phyloP scores from a whole-genome alignment of 2,329 filamentous ascomycete genomes.

The Cladosporium sphaerospermum region DNA sequence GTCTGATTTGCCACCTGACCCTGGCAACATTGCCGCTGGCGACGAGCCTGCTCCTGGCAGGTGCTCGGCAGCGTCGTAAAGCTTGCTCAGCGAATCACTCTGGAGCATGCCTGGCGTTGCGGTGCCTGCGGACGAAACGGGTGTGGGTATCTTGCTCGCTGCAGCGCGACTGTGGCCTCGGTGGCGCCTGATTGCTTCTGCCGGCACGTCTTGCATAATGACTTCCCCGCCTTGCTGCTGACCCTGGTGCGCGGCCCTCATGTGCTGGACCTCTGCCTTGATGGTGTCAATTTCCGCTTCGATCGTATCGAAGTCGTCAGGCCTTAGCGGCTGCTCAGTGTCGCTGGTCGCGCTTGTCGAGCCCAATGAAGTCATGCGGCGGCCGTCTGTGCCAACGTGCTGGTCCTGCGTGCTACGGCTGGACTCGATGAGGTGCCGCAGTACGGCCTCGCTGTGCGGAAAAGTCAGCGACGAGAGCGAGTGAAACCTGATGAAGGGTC shows the following conservation, averaged over 20 bases:
- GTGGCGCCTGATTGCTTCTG: background rate
- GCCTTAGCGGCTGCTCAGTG: constrained; percentile 2
- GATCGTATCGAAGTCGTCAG: constrained; percentile 17
- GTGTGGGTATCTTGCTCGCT: background rate
- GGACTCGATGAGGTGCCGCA: constrained; percentile 18
- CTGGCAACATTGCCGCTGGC: background rate
- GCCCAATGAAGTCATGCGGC: constrained; percentile 2
- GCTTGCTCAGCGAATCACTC: background rate
- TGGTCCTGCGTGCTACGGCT: constrained; percentile 13
- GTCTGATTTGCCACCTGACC: background rate
- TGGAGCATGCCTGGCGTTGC: background rate
- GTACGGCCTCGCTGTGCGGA: constrained; percentile 15
- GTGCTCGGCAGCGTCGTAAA: constrained; percentile 6
- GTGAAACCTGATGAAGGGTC: background rate
- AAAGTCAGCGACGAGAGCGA: constrained; percentile 6
- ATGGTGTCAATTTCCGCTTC: constrained; percentile 20
- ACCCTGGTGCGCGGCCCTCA: background rate
- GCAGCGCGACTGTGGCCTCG: background rate
- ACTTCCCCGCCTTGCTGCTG: background rate
- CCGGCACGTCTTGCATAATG: background rate
- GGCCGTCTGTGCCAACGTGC: constrained; percentile 13
- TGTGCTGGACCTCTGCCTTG: constrained; percentile 16
- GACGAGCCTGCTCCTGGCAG: background rate
- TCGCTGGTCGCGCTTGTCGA: constrained; percentile 2
- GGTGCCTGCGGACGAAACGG: background rate